Percentiles rank a stretch among this genome's conserved stretches.
phyloP scores from a whole-genome alignment of 805 yeast species.

The Candida broadrunensis region DNA sequence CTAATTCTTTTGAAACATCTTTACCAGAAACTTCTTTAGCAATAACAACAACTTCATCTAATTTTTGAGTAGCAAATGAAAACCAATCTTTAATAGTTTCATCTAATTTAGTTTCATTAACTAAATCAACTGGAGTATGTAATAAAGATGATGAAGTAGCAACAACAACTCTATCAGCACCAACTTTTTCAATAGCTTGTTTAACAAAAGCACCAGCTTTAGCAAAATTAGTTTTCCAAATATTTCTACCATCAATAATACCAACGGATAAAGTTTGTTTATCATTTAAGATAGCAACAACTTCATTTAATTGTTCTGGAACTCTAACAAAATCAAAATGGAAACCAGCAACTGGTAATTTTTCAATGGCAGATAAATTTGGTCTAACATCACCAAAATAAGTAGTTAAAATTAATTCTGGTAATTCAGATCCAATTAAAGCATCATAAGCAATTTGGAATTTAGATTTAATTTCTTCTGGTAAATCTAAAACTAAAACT shows the following conservation, averaged over 20 bases:
- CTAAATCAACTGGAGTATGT: conserved; percentile 98
- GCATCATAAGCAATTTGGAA: conserved; percentile 83
- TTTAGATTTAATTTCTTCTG: conserved; percentile 77
- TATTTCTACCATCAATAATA: conserved; percentile 98
- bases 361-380: conserved; percentile 85
- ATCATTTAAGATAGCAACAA: conserved; percentile 59
- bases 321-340: conserved; percentile 96
- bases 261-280: conserved; percentile 90
- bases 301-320: conserved; percentile 93
- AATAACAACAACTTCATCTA: conserved; percentile 84
- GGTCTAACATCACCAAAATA: conserved; percentile 99
- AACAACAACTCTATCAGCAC: conserved; percentile 81
- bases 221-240: conserved; percentile 96
- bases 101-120: conserved; percentile 86
- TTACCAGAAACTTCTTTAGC: conserved; percentile 85
- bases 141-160: conserved; percentile 95
- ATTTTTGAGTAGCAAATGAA: conserved; percentile 97
- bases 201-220: conserved; percentile 80
- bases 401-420: conserved; percentile 80
- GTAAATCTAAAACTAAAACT: conserved; percentile 88
- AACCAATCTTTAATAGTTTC: conserved; percentile 95
- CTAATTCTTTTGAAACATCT: conserved; percentile 73
- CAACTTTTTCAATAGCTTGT: conserved; percentile 80
- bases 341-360: conserved; percentile 90
- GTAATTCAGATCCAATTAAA: conserved; percentile 64